Base-by-base conservation (phyloP, 2,329 filamentous ascomycete genomes). In the Apiospora pterosperma region DNA sequence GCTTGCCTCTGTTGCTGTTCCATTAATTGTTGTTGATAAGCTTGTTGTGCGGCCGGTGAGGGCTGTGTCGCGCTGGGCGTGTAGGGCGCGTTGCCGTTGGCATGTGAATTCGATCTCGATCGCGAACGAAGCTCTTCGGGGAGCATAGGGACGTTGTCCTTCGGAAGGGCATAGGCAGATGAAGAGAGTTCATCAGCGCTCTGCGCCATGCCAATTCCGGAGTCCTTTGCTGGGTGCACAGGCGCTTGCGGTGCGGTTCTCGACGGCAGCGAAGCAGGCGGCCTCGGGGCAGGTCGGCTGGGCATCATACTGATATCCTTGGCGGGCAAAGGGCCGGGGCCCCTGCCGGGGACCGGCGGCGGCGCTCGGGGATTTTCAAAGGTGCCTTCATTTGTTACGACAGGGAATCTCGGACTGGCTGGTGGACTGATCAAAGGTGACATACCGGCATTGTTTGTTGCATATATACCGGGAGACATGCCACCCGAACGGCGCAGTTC, bases 301-400 rank as follows among this genome's bases (percentile, higher is more conserved):
- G 96, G 94, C 74, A 97, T 84, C 72, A 93, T 81, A 67, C 85
- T 85, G 67, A 84, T 76, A 68, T 88, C 86, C 75, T 86, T 85
- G 64, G 78, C 75, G 48, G 81, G 70, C 61, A 72, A 63, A 36
- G 80, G 55, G 59, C 64, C 75, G 55, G 77, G 80, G 65, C 78
- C 79, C 65, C 83, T 79, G 60, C 82, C 82, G 58, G 78, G 77
- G 74, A 85, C 76, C 65, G 95, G 96, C 68, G 96, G 96, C 42
- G 96, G 92, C 21, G 95, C 92, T 74, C 96, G 88, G 60, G 96
- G 96, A 75, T 99, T 98, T 80, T 98, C 96, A 79, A 98, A 99
- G 82, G 93, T 98, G 75, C 92, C 92, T 84, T 93, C 90, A 80
- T 92, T 88, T 79, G 95, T 94, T 76, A 92, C 88, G 63, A 82